Base-by-base conservation (phyloP, 2,329 filamentous ascomycete species). In the Aspergillus sp. region DNA sequence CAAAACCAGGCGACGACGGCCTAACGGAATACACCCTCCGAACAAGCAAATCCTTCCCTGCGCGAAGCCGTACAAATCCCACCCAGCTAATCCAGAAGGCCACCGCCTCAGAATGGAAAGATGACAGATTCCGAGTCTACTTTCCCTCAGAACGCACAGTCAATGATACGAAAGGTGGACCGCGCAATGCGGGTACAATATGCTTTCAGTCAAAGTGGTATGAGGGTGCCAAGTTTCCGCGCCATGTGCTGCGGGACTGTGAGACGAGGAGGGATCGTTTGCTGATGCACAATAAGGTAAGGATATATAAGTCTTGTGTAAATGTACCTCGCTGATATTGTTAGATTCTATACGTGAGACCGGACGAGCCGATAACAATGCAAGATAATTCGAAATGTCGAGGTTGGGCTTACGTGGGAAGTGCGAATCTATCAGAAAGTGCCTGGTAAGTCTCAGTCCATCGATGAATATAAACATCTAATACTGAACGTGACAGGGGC, bases 351-450 rank as follows among this genome's bases (percentile, higher is more conserved):
- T 67, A 63, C 41, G 60, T 59, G 11, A 53, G 60, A n/a, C 58
- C 54, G 5, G 56, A 58, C 31, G 47, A 54, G 7, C 45, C 56
- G 3, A 65, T 46, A 47, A 49, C 34, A 49, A 43, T 49, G 29
- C 35, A 51, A 11, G 47, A 56, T 36, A 56, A 47, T 12, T 51
- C 45, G 13, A 48, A 47, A 36, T 69, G 69, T 26, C 64, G 69
- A 33, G 82, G 82, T 5, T 97, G 88, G 85, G 85, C 79, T 2
- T 97, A 97, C 60, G 70, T 95, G 32, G 93, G 93, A 11, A 95
- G 88, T 56, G 88, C 89, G 6, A 98, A 98, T 67, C 69, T 95
- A 27, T 95, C 90, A 0, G 90, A 96, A 66, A 90, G 87, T 62
- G 93, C 93, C 28, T 98, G 93, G 86, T 89, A 69, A 10, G n/a